Conservation (phyloP, 2,329 filamentous ascomycete genomes). For the Xylaria sp. region DNA sequence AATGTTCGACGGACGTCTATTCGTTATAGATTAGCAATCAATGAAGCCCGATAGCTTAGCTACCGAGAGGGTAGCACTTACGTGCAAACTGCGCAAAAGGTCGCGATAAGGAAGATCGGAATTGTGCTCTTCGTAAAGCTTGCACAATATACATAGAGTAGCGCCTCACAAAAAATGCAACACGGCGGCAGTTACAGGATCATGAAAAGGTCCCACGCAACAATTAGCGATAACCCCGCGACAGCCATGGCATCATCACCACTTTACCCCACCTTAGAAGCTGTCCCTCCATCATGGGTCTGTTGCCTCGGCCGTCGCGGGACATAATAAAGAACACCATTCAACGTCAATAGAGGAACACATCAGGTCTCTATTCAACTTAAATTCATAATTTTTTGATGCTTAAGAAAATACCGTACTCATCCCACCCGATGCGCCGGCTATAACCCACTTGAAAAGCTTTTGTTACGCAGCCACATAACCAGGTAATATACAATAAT, state of each 20-base stretch:
- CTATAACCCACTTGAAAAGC: neutral
- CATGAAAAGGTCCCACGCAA: slow-evolving; percentile 13
- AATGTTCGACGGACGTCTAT: slow-evolving; percentile 43
- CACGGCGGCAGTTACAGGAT: neutral
- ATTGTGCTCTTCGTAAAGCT: slow-evolving; percentile 44
- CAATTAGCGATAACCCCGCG: slow-evolving; percentile 25
- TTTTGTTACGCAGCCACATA: neutral
- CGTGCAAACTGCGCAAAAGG: slow-evolving; percentile 38
- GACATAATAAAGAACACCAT: neutral
- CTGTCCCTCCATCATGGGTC: slow-evolving; percentile 2
- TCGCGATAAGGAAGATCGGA: slow-evolving; percentile 42
- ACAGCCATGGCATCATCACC: slow-evolving; percentile 19
- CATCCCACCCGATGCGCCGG: neutral
- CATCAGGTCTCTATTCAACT: neutral
- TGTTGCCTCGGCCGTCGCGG: neutral
- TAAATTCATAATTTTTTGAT: neutral
- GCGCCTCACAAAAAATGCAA: neutral
- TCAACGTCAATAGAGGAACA: neutral
- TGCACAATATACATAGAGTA: slow-evolving; percentile 47
- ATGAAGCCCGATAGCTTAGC: neutral
- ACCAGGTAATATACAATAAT: slow-evolving; percentile 27
- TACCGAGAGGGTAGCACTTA: slow-evolving; percentile 22
- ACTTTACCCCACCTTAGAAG: slow-evolving; percentile 24
- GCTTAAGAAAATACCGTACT: neutral
- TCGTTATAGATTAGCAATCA: neutral